phyloP scores from a whole-genome alignment of 2,329 filamentous ascomycete genomes.

The Gyromitra esculenta region DNA sequence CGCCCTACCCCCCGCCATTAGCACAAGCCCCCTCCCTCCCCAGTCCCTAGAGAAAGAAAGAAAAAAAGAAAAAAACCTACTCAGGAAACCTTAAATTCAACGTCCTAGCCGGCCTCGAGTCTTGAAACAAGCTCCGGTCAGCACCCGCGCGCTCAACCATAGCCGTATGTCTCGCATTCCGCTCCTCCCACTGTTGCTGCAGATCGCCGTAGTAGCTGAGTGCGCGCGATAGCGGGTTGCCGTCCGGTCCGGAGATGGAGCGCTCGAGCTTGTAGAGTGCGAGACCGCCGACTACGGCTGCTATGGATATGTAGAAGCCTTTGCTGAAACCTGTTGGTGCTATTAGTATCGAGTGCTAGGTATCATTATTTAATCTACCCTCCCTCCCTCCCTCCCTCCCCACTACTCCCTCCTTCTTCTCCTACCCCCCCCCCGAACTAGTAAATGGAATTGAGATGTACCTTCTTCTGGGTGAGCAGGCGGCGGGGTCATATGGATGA shows the following conservation, averaged over 20 bases:
- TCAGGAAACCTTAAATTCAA: conserved; percentile 47
- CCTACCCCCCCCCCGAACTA: no score
- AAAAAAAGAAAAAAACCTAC: conserved; percentile 33
- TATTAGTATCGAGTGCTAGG: no score
- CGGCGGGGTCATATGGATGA: conserved; percentile 4
- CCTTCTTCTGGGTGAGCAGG: conserved; percentile 32
- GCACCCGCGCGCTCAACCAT: conserved; percentile 52
- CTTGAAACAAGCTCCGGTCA: conserved; percentile 50
- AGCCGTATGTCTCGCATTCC: conserved; percentile 39
- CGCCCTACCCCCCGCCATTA: conserved; percentile 25
- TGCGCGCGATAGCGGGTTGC: conserved; percentile 37
- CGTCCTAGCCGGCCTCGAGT: conserved; percentile 30
- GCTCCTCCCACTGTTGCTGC: conserved; percentile 41
- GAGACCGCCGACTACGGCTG: conserved; percentile 43
- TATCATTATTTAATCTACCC: no score
- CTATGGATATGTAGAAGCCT: conserved; percentile 54
- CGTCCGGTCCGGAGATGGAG: conserved; percentile 20
- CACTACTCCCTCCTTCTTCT: neutral
- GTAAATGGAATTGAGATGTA: neutral
- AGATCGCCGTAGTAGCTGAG: conserved; percentile 48
- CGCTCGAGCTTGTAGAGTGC: conserved; percentile 51
- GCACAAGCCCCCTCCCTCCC: no score
- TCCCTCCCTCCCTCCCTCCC: neutral
- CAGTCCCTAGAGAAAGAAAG: neutral
- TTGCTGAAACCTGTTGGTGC: conserved; percentile 50